Conservation (phyloP, 1,139 yeast species). For the Taphrina deformans region DNA sequence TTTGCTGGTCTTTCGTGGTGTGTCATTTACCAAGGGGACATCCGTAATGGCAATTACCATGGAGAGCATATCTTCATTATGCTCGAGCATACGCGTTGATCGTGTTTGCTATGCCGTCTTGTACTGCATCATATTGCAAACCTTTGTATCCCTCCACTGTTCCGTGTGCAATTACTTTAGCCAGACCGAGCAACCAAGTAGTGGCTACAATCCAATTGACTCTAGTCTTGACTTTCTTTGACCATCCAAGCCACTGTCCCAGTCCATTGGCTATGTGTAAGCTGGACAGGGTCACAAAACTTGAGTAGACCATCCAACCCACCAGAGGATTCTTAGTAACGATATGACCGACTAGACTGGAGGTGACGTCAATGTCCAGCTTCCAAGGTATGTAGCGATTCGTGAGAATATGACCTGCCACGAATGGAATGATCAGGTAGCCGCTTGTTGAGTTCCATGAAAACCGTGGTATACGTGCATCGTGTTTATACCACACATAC, state of each 20-base stretch:
- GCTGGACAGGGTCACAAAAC: neutral
- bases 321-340: neutral
- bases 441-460: slow-evolving; percentile 29
- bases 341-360: slow-evolving; percentile 18
- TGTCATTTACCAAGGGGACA: too few relatives aligned
- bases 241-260: slow-evolving; percentile 14
- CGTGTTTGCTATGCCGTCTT: neutral
- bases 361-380: slow-evolving; percentile 23
- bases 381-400: slow-evolving; percentile 18
- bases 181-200: neutral
- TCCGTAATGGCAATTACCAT: too few relatives aligned
- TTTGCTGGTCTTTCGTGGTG: too few relatives aligned
- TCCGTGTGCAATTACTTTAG: slow-evolving; percentile 10
- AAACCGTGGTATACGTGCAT: slow-evolving; percentile 4
- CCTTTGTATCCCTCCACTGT: slow-evolving; percentile 1
- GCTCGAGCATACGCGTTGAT: neutral
- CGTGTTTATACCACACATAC: slow-evolving; percentile 17
- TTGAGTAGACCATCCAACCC: neutral
- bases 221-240: neutral
- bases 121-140: slow-evolving; percentile 5
- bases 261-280: slow-evolving; percentile 13
- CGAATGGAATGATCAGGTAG: slow-evolving; percentile 15
- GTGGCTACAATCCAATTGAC: neutral
- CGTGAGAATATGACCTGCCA: slow-evolving; percentile 21
- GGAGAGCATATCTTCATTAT: neutral